These are phyloP conservation scores for Cephalotrichum gorgonifer DNA, from an alignment of 2,329 filamentous ascomycete genomes.

Conservation along the genomic window DNA sequence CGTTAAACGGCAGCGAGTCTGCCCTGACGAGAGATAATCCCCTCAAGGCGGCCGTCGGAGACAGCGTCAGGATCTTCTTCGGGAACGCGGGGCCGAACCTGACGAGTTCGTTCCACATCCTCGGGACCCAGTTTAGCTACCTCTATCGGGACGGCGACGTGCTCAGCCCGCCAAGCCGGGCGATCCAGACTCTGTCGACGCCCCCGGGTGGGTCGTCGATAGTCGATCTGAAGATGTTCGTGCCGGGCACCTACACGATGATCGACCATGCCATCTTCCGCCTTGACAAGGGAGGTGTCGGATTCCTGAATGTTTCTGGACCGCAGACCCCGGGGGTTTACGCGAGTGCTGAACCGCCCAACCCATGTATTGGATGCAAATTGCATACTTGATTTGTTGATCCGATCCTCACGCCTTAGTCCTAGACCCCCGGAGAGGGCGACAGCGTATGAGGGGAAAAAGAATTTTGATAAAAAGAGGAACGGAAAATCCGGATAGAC, in stretches of 20 bases:
- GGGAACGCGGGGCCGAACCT: conserved; percentile 23
- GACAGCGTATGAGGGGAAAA: too few species aligned
- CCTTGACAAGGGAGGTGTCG: conserved; percentile 22
- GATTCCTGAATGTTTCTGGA: conserved; percentile 21
- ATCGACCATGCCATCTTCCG: conserved; percentile 23
- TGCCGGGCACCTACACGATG: conserved; percentile 21
- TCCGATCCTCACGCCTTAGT: too few species aligned
- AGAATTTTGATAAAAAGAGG: too few species aligned
- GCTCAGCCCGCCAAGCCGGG: conserved; percentile 16
- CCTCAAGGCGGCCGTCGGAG: conserved; percentile 17
- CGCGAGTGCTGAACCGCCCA: conserved; percentile 14
- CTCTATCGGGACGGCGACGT: conserved; percentile 21
- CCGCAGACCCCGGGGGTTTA: conserved; percentile 16
- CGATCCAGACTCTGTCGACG: conserved; percentile 16
- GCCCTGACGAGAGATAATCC: conserved; percentile 18
- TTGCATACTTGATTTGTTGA: conserved; percentile 18
- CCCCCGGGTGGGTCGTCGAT: conserved; percentile 18
- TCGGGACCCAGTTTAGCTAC: conserved; percentile 17
- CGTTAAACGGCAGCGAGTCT: conserved; percentile 21
- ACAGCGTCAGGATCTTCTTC: conserved; percentile 22
- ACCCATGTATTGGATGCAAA: conserved; percentile 20
- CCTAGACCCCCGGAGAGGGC: too few species aligned
- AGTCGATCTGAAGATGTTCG: conserved; percentile 19
- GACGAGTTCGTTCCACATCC: conserved; percentile 21
- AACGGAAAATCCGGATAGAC: too few species aligned